Evolutionary conservation across 1,284 basidiomycete species (phyloP), one percentile per base, ranked within the genome.

Genomic region (Ustilago nuda): DNA sequence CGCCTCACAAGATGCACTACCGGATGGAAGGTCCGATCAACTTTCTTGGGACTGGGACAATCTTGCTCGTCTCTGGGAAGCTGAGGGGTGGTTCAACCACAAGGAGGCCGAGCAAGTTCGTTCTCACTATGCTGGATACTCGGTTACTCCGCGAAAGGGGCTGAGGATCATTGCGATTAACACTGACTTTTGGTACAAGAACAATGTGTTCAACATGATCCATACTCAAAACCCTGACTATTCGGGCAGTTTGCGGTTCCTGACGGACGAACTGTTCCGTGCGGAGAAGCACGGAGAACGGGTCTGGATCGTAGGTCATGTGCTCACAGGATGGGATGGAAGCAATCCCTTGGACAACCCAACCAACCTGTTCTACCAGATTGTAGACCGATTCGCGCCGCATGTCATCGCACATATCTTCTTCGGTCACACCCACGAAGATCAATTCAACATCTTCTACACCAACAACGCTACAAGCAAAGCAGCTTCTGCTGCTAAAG

Each of bases 351-450:
- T 88, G 66, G 66, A 64, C 70, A 78, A 77, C 58, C 72, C 77
- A 17, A 85, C 82, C 2, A 81, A 82, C 64, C 76, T 81, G 56
- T 67, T 79, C 57, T 70, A 83, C 63, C 71, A 78, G 64, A 94
- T 92, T 66, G 91, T 94, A 61, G 92, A 93, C 80, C 90, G 92
- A 17, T 94, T 90, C 85, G 91, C 92, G 5, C 88, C 88, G 15
- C 91, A 93, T 82, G 92, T 93, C 64, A 92, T 94, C 68, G 91
- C 92, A 35, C 91, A 91, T 91, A 76, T 93, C 51, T 93, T 93
- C 87, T 93, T 89, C 80, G 92, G 92, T 2, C 93, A 94, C 83
- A 91, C 92, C 1, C 92, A 94, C 73, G 92, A 94, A 83, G 93
- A 94, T 83, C 89, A 92, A 85, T 84, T 92, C 62, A 90, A 90